A percentile compares a stretch with the other conserved stretches of the same genome.
Conservation (phyloP, 2,329 filamentous ascomycete species). For the Tolypocladium tropicale region DNA sequence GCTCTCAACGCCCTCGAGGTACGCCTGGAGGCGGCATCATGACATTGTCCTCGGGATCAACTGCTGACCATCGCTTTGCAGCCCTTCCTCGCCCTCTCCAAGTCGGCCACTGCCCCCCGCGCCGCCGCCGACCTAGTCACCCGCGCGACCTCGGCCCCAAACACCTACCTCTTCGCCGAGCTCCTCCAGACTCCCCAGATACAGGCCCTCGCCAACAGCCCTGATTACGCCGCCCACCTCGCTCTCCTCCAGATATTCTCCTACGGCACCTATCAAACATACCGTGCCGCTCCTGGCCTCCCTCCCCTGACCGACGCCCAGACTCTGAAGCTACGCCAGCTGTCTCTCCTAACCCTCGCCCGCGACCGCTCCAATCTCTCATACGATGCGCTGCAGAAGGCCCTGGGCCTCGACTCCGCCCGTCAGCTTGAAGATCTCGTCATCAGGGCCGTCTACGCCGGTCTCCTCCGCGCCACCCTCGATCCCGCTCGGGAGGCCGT, state of each 20-base stretch:
- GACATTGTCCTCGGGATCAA: conserved; percentile 8
- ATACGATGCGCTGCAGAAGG: conserved; percentile 57
- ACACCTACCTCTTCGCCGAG: conserved; percentile 89
- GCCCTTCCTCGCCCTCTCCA: conserved; percentile 84
- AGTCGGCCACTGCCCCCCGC: conserved; percentile 72
- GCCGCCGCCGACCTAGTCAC: conserved; percentile 78
- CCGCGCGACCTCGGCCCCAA: conserved; percentile 79
- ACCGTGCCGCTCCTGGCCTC: conserved; percentile 43
- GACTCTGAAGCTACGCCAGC: conserved; percentile 75
- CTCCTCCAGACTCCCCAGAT: conserved; percentile 76
- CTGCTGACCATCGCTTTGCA: conserved; percentile 32
- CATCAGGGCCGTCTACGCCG: conserved; percentile 78
- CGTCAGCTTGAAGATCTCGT: conserved; percentile 77
- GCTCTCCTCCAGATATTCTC: conserved; percentile 80
- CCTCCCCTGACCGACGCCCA: conserved; percentile 66
- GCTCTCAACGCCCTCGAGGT: conserved; percentile 56
- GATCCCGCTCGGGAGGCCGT: conserved; percentile 68
- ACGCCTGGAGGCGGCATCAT: conserved; percentile 2
- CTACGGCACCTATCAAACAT: conserved; percentile 79
- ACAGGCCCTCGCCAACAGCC: conserved; percentile 52
- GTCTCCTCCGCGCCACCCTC: conserved; percentile 71
- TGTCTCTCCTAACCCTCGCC: conserved; percentile 77
- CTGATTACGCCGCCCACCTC: conserved; percentile 55
- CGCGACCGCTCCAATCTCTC: conserved; percentile 56
- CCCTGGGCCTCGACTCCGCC: conserved; percentile 55